Evolutionary conservation across 305 asterid species (phyloP), one percentile per base, ranked within the genome.

Genomic region (Coffea humblotiana): DNA sequence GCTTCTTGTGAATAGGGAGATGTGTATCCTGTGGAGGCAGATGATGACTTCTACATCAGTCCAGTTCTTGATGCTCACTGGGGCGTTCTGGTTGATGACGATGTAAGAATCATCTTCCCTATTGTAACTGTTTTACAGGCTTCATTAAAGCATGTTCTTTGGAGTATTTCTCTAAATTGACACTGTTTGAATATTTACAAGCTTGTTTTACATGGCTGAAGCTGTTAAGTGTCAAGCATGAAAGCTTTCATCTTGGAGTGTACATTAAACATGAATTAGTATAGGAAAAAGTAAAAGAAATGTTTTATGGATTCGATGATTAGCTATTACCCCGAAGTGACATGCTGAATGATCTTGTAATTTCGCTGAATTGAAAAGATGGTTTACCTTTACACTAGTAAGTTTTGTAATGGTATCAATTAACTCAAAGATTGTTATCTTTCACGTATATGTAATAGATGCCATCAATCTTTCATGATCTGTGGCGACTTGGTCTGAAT

Each of bases 51-150:
- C 84, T 77, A 89, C 74, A 40, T 92, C 79, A 86, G 82, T 82
- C 97, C 91, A 90, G 95, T 95, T 85, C 99, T 95, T 77, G 99
- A 95, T 92, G 99, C 98, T 84, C 99, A 95, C 82, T 95, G 99
- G 99, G 99, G 99, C 82, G 91, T 93, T 84, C 92, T 95, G 84
- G 86, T 87, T 84, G 99, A 92, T 73, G 97, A 93, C 11, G 98
- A 94, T 86, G 99, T 95, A 90, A 91, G 97, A 54, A 73, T 74
- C 77, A 29, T 64, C 75, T 54, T 69, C 19, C 72, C 40, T 60
- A 58, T 52, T 72, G 60, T 48, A 13, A 13, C 40, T 66, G 52
- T 74, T 78, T 61, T 64, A 80, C 73, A 27, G 49, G 12, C 64
- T 80, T 77, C 82, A 29, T 70, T 58, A 72, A 43, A 54, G 63